Evolutionary conservation across 768 basidiomycete species (phyloP), one percentile per base, ranked within the genome.

Genomic region (Candolleomyces eurysporus): DNA sequence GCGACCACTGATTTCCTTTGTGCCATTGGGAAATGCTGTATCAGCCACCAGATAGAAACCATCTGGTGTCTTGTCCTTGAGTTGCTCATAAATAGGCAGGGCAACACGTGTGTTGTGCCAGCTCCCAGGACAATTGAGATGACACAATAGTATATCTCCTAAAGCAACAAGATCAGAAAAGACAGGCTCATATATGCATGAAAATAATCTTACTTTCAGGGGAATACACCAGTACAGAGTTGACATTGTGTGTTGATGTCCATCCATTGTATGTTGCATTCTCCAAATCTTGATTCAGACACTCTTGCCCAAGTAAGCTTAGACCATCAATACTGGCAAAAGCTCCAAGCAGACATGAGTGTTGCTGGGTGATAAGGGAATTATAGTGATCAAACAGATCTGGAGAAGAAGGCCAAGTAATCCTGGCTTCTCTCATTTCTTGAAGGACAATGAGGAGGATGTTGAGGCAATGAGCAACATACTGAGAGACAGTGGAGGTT

Each of bases 91-190:
- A 13, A 84, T 75, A 2, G 69, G 72, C 4, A 64, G 66, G 1
- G 80, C 78, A 60, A 82, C 73, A 22, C 66, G 70, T 7, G 78
- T 71, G 61, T 84, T 78, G 65, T 83, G 82, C 81, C 80, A 84
- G 63, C 80, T 82, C 10, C 80, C 78, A 0, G 79, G 80, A 0
- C 73, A 70, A 68, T 82, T 82, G 14, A 76, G 51, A 21, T 67
- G 64, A 9, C 64, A 66, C 8, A 65, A 68, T 67, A 81, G 75
- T 8, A 81, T 71, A 7, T 62, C 55, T 8, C 78, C 79, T 82
- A 49, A 22, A 10, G 55, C 16, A 56, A 4, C 40, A 49, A 40
- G n/a, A 57, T 6, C 0, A 68, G 57, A 5, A 36, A 45, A 7
- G 66, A 64, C 65, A 78, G 76, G 2, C 65, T 60, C 4, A 17